These are phyloP conservation scores for Cercospora sesami DNA, from an alignment of 2,329 filamentous ascomycete species.

Conservation along the genomic window DNA sequence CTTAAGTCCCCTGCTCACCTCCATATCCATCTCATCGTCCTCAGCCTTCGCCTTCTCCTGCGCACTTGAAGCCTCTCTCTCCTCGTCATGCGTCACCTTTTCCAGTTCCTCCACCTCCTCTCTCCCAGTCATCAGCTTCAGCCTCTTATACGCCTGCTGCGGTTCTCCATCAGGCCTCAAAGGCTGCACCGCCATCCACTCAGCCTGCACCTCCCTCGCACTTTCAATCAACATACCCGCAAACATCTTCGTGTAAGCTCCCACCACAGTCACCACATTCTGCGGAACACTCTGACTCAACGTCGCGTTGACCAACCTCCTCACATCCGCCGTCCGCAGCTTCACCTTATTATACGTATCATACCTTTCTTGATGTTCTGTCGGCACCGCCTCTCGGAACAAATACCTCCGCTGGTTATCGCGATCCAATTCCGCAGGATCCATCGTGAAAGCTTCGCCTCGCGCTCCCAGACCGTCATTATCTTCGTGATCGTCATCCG, in stretches of 20 bases:
- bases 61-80: conserved; percentile 16
- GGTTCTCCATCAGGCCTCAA: conserved; percentile 54
- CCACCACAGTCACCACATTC: conserved; percentile 73
- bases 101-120: conserved; percentile 20
- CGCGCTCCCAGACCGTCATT: conserved; percentile 60
- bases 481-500: conserved; percentile 54
- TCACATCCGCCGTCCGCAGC: conserved; percentile 66
- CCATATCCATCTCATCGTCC: conserved; percentile 7
- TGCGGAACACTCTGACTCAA: conserved; percentile 75
- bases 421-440: conserved; percentile 28
- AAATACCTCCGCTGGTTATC: conserved; percentile 29
- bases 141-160: conserved; percentile 41
- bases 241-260: conserved; percentile 73
- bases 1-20: conserved; percentile 13
- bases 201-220: conserved; percentile 68
- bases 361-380: conserved; percentile 68
- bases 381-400: conserved; percentile 52
- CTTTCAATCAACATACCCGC: conserved; percentile 73
- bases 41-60: not conserved
- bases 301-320: conserved; percentile 76
- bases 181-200: conserved; percentile 63
- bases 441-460: conserved; percentile 41
- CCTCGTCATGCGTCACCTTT: conserved; percentile 38
- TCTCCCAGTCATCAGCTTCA: conserved; percentile 32
- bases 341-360: conserved; percentile 70